Base-by-base conservation (phyloP, 495 filamentous ascomycete species). In the Terfezia boudieri region DNA sequence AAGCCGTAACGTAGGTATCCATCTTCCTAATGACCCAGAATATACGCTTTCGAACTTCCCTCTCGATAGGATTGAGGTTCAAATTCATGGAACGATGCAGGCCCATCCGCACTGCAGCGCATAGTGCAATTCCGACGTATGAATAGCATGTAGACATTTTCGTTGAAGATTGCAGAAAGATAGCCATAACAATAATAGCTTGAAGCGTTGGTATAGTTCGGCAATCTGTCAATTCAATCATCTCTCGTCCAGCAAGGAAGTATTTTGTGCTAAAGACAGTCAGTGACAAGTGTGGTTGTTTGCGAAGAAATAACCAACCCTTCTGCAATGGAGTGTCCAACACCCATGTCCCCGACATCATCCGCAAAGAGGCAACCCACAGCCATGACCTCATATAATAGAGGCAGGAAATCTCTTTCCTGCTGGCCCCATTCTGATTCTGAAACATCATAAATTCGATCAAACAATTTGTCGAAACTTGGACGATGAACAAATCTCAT, bases 1-100 rank as follows among this genome's bases (percentile, higher is more conserved):
- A 69, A 7, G 86, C 87, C 53, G 85, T 86, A 17, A 95, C 84
- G 64, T 94, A 94, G 23, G 80, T 87, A 59, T 95, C 89, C 81
- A 95, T 84, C 60, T 90, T 92, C 37, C 87, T 81, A 51, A 94
- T 76, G 26, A 86, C 76, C 76, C 90, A 94, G 62, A 95, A 96
- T 49, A 89, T 75, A 20, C 89, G 76, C 61, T 88, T 82, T 53
- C 89, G 76, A 41, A 79, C 73, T 67, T 96, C 84, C 52, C 80
- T 74, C 63, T 96, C 86, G 56, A 96, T 79, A 2, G 84, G 86
- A 43, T 81, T 80, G 59, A 94, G 84, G 55, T 81, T 79, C 36
- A 76, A 71, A 36, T 77, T 72, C 36, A 72, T 63, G 36, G 81
- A 76, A 43, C 89, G 84, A 66, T 96, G 89, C 14, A 96, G 72